These are phyloP conservation scores for Pinus albicaulis DNA, from an alignment of 75 land plant genomes.

Conservation along the genomic window DNA sequence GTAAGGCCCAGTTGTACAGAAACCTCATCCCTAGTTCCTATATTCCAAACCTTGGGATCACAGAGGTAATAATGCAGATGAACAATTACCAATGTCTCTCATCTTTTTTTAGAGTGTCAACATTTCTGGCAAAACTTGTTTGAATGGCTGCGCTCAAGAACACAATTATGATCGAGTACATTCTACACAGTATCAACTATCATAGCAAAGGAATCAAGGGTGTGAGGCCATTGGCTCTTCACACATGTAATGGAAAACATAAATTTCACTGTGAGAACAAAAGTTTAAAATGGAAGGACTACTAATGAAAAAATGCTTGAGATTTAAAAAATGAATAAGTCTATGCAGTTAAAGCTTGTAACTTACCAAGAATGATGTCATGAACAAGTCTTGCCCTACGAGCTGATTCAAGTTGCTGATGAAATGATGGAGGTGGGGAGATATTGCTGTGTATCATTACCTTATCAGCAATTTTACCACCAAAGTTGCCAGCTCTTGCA, in stretches of 20 bases:
- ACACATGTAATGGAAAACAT: background rate
- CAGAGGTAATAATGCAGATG: background rate
- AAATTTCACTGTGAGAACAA: background rate
- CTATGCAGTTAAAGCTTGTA: background rate
- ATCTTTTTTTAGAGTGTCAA: background rate
- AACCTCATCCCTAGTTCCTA: too few species aligned
- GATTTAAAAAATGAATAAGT: background rate
- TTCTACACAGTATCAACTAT: background rate
- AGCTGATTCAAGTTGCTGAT: conserved; percentile 78
- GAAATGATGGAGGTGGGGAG: conserved; percentile 43
- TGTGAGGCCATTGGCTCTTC: background rate
- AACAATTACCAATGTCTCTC: background rate
- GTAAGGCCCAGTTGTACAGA: too few species aligned
- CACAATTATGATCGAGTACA: background rate
- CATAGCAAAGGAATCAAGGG: background rate
- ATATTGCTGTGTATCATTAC: background rate
- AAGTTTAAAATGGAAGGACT: background rate
- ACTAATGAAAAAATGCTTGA: background rate
- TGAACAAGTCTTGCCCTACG: conserved; percentile 82
- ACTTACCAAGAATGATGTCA: conserved; percentile 76
- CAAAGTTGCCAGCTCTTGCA: background rate
- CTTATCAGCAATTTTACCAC: conserved; percentile 6
- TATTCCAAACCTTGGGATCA: too few species aligned
- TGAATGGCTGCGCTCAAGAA: background rate
- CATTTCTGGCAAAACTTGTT: background rate